Conservation (phyloP, 1,284 basidiomycete genomes). For the Trichosporon inkin region DNA sequence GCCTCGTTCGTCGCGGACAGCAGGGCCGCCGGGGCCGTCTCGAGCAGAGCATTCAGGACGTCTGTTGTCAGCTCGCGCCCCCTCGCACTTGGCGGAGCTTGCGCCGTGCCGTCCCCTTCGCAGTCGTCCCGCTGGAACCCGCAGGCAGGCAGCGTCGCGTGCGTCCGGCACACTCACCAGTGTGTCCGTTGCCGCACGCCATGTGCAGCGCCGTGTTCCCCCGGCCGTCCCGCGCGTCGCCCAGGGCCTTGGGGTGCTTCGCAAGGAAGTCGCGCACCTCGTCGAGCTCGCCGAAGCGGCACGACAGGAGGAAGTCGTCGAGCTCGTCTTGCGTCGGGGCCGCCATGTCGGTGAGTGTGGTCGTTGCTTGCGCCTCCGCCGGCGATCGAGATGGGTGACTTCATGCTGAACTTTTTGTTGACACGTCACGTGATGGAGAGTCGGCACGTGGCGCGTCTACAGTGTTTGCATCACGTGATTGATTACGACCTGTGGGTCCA, state of each 20-base stretch:
- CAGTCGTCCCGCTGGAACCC: background rate
- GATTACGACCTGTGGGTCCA: background rate
- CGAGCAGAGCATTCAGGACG: conserved; percentile 27
- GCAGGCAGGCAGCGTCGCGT: too few relatives aligned
- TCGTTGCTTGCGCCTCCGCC: background rate
- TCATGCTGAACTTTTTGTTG: background rate
- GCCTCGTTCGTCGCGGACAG: conserved; percentile 62
- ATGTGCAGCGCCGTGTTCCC: conserved; percentile 78
- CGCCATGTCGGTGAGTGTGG: conserved; percentile 15
- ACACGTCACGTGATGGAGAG: background rate
- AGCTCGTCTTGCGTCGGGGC: conserved; percentile 57
- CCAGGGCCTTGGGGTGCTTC: conserved; percentile 57
- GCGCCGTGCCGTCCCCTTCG: too few relatives aligned
- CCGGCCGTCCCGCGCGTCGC: conserved; percentile 62
- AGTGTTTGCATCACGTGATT: background rate
- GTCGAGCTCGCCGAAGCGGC: conserved; percentile 77
- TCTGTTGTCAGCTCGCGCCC: conserved; percentile 11
- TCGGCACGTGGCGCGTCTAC: background rate
- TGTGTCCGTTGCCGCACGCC: conserved; percentile 77
- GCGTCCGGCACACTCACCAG: conserved; percentile 57
- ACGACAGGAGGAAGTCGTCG: conserved; percentile 72
- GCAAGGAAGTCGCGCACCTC: conserved; percentile 66
- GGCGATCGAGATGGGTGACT: too few relatives aligned
- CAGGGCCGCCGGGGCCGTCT: conserved; percentile 59
- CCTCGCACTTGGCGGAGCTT: background rate